Conservation (phyloP, 306 rosid genomes). For the Vachellia pachyceras region DNA sequence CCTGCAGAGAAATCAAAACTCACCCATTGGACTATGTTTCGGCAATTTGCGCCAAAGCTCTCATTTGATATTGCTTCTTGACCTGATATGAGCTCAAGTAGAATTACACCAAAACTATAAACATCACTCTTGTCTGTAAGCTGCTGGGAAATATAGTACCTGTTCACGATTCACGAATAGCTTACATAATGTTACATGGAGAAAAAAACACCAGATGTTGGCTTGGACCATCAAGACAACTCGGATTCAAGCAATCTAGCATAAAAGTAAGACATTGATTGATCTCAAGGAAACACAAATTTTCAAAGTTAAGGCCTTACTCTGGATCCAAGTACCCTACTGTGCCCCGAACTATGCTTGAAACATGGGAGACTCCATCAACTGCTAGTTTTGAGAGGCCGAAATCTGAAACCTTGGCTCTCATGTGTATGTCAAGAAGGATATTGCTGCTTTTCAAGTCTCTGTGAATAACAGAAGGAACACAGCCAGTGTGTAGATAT, state of each 20-base stretch:
- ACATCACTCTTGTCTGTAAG: slow-evolving; percentile 96
- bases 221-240: slow-evolving; percentile 1
- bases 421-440: slow-evolving; percentile 89
- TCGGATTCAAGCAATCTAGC: slow-evolving; percentile 18
- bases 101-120: slow-evolving; percentile 96
- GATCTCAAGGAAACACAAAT: slow-evolving; percentile 27
- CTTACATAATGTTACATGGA: neutral
- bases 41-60: slow-evolving; percentile 88
- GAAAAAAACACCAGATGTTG: slow-evolving; percentile 4
- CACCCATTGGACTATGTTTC: slow-evolving; percentile 98
- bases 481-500: slow-evolving; percentile 96
- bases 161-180: slow-evolving; percentile 36
- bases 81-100: slow-evolving; percentile 97
- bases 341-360: slow-evolving; percentile 96
- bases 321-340: slow-evolving; percentile 98
- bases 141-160: slow-evolving; percentile 97
- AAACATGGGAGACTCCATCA: slow-evolving; percentile 94
- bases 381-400: slow-evolving; percentile 98
- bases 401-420: slow-evolving; percentile 94
- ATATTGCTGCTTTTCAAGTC: slow-evolving; percentile 96
- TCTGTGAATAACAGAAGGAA: slow-evolving; percentile 90
- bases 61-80: slow-evolving; percentile 98
- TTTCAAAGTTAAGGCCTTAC: slow-evolving; percentile 57
- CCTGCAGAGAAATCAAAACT: slow-evolving; percentile 46
- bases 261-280: slow-evolving; percentile 17